Evolutionary conservation across 192 early-diverging fungal genomes (phyloP).

Genomic region (Dissophora ornata): DNA sequence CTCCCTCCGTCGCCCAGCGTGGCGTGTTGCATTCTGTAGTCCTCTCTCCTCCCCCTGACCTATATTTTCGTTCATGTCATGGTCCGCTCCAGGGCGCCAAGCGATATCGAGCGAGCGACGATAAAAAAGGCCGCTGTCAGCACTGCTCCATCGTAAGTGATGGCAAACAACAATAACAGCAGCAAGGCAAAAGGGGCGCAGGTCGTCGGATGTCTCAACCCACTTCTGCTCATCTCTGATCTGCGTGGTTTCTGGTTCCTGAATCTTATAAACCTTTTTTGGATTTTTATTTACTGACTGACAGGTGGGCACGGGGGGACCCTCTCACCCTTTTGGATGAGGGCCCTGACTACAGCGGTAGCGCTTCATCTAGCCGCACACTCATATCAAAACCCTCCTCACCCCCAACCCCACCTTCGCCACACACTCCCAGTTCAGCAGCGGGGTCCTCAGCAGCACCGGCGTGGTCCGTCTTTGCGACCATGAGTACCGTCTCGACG

Average conservation of each 20-base stretch:
- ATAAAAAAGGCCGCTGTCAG: constrained; percentile 28
- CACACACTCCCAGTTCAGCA: neutral
- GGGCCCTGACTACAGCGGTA: neutral
- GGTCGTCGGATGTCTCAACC: too few relatives aligned
- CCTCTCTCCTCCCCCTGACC: neutral
- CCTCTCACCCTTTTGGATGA: too few relatives aligned
- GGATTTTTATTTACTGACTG: too few relatives aligned
- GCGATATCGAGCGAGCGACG: constrained; percentile 20
- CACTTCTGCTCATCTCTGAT: too few relatives aligned
- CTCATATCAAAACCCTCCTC: neutral
- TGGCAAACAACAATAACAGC: neutral
- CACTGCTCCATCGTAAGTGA: constrained; percentile 25
- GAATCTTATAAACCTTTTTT: too few relatives aligned
- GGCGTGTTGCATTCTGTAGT: too few relatives aligned
- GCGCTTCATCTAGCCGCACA: neutral
- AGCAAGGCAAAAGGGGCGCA: neutral
- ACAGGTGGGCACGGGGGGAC: too few relatives aligned
- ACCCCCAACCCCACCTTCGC: neutral
- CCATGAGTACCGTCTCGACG: constrained; percentile 17
- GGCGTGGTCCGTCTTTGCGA: constrained; percentile 29
- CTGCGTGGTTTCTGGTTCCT: too few relatives aligned
- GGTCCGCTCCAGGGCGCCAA: constrained; percentile 5
- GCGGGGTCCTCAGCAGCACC: neutral
- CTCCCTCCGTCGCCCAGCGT: neutral
- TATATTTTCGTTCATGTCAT: too few relatives aligned